Evolutionary conservation across 1,284 basidiomycete genomes (phyloP), one percentile per base, ranked within the genome.

Genomic region (Tilletia walkeri): DNA sequence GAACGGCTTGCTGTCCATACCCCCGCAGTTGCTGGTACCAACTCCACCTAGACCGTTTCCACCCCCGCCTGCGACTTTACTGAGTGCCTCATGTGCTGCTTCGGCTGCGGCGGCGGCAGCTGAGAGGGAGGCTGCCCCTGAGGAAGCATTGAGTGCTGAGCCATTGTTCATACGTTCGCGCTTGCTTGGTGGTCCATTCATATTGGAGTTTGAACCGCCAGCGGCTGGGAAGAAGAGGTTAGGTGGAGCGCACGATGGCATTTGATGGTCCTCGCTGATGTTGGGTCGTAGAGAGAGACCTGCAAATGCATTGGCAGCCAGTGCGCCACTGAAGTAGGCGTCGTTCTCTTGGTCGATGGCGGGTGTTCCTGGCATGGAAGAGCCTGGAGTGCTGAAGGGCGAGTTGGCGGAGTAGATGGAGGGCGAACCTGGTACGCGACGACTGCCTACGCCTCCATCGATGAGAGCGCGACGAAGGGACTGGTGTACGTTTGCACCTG

Each of bases 1-100:
- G 90, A 95, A 99, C 0, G 95, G 95, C 85, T 97, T 97, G 75
- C 87, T 86, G 67, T 76, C 71, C 45, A 63, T 20, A 12, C 54
- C 54, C 12, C 41, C 41, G 3, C 41, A 45, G 41, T 45, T 45
- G 14, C 41, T 45, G 41, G 41, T 9, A 14, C 41, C 41, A 14
- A 45, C 41, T 12, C 53, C 4, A 70, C 75, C 12, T 76, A 72
- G 9, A 73, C 65, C 16, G 72, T 72, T 63, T 34, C 16, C 59
- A 36, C 59, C 34, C 3, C 59, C 59, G 34, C 18, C 59, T 30
- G 59, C 12, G 36, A 34, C 59, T 34, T 75, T 61, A 71, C 68
- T 34, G 70, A 76, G 14, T 74, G 63, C 34, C 45, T 47, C 20
- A 68, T 54, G 38, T 47, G 41, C 48, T 30, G 36, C 66, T 14